Conservation (phyloP, 2,329 filamentous ascomycete species). For the Pestalotiopsis sp. region DNA sequence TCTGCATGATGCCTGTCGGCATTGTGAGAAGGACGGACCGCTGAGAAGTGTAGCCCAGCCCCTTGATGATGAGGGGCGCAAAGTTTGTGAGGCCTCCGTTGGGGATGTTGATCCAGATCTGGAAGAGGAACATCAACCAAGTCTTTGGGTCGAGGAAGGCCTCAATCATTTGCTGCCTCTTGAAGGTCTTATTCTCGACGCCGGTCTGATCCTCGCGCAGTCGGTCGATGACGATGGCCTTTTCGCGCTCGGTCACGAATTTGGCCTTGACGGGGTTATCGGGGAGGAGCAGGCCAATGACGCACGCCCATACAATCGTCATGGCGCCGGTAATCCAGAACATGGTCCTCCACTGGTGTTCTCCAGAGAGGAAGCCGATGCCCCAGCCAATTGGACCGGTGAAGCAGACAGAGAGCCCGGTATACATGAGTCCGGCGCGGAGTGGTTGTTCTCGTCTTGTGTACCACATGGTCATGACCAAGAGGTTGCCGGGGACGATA, state of each 20-base stretch:
- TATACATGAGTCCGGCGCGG: constrained; percentile 28
- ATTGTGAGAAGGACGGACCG: constrained; percentile 39
- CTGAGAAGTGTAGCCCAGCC: constrained; percentile 53
- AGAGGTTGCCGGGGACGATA: constrained; percentile 29
- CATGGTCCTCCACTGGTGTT: constrained; percentile 15
- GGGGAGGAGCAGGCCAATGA: constrained; percentile 56
- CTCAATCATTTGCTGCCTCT: constrained; percentile 57
- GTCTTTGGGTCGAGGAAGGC: constrained; percentile 61
- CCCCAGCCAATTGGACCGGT: constrained; percentile 17
- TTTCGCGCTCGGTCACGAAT: constrained; percentile 53
- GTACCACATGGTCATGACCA: constrained; percentile 35
- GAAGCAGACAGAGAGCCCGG: constrained; percentile 18
- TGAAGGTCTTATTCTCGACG: constrained; percentile 58
- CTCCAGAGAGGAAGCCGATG: constrained; percentile 13
- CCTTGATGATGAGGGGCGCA: constrained; percentile 61
- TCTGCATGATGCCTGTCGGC: constrained; percentile 35
- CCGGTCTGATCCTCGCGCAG: constrained; percentile 61
- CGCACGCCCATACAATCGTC: constrained; percentile 24
- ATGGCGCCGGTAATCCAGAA: constrained; percentile 30
- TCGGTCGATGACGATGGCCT: constrained; percentile 56
- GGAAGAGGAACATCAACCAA: constrained; percentile 60
- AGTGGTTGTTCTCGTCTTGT: constrained; percentile 29
- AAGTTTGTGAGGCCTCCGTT: constrained; percentile 63
- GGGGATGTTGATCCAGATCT: constrained; percentile 53
- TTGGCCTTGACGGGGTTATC: constrained; percentile 59